These are phyloP conservation scores for Bipolaris oryzae DNA, from an alignment of 2,329 filamentous ascomycete species.

Conservation along the genomic window DNA sequence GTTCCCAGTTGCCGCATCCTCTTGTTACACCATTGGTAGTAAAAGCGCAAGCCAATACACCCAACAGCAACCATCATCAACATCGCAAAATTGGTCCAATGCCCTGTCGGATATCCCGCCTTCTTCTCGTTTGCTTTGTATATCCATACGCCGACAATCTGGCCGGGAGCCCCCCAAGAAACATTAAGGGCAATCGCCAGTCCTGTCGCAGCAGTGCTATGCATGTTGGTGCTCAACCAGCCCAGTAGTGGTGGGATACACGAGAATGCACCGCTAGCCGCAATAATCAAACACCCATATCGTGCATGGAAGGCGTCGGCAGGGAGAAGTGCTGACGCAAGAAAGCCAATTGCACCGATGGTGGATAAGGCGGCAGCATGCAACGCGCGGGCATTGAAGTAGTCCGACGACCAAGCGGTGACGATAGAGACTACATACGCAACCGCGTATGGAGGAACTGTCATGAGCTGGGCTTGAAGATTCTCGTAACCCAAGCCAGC, in stretches of 20 bases:
- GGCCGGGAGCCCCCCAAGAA: conserved; percentile 69
- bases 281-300: conserved; percentile 74
- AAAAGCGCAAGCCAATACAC: conserved; percentile 11
- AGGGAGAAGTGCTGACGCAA: conserved; percentile 68
- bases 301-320: conserved; percentile 63
- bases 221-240: conserved; percentile 73
- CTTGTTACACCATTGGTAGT: conserved; percentile 13
- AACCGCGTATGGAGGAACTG: conserved; percentile 68
- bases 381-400: conserved; percentile 51
- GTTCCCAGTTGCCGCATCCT: neutral
- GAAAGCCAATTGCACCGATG: conserved; percentile 63
- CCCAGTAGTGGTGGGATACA: conserved; percentile 72
- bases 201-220: conserved; percentile 68
- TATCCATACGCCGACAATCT: conserved; percentile 76
- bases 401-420: conserved; percentile 28
- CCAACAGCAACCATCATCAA: conserved; percentile 13
- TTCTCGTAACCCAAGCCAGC: conserved; percentile 61
- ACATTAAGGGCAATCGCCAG: conserved; percentile 75
- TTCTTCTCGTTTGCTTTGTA: conserved; percentile 68
- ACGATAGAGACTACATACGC: conserved; percentile 60
- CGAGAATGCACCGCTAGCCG: conserved; percentile 69
- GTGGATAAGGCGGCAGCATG: conserved; percentile 52
- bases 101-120: conserved; percentile 70
- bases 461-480: conserved; percentile 68
- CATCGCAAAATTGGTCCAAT: conserved; percentile 53